Base-by-base conservation (phyloP, 192 early-diverging fungal genomes). In the Helicostylum pulchrum region DNA sequence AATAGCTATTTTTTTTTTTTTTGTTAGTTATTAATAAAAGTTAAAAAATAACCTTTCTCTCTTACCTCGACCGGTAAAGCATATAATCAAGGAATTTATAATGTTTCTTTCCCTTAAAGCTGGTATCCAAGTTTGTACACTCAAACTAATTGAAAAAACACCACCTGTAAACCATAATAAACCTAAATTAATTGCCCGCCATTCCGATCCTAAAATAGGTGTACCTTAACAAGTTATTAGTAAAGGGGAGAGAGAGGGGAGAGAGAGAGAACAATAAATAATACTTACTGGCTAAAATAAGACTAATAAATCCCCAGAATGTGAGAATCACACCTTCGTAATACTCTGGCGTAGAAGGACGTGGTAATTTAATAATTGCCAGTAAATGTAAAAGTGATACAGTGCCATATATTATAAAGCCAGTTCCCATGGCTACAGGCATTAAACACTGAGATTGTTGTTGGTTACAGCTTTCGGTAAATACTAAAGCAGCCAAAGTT, bases 161-260 rank as follows among this genome's bases (percentile, higher is more conserved):
- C 78, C 78, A 21, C 78, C 78, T 45, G 73, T 67, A 17, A 74
- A 51, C 78, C 78, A 80, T 12, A 80, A 57, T 46, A 80, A 46
- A 46, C 76, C 75, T 11, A 80, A 36, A n/a, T 72, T 71, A 17
- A 71, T 67, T 19, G 69, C 70, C 68, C 68, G 69, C 66, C 73
- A 64, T 39, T 71, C 63, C 61, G 69, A 62, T 19, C 32, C 52
- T n/a, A 48, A 48, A 23, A 61, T 21, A 4, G 20, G 15, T 49
- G 54, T 57, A 31, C 39, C 68, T n/a, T 47, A 45, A 26, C 26
- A 26, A 26, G 26, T 0, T 31, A 42, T 11, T 7, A 50, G 5
- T 19, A 50, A 15, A 19, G 11, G 34, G 9, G 49, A 21, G 19
- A 62, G 52, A 43, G 12, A 19, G 23, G 19, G 49, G 32, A 52